These are phyloP conservation scores for Erysiphe pisi DNA, from an alignment of 2,329 filamentous ascomycete species.

Conservation along the genomic window DNA sequence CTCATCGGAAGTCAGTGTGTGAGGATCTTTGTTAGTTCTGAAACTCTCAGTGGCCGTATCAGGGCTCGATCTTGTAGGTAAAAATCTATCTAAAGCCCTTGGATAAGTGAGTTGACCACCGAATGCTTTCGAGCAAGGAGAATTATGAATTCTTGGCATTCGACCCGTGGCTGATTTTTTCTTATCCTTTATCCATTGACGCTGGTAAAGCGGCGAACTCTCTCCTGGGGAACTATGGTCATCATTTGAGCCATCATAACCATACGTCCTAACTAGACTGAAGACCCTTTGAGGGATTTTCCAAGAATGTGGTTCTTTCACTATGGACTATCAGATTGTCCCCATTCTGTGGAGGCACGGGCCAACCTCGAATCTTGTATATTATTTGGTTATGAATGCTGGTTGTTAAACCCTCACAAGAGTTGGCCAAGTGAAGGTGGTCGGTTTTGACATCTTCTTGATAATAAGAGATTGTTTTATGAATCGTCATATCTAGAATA, in stretches of 20 bases:
- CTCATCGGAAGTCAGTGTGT: constrained; percentile 42
- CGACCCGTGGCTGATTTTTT: not conserved
- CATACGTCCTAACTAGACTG: not conserved
- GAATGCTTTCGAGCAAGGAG: constrained; percentile 30
- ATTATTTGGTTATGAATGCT: not conserved
- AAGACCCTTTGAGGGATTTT: not conserved
- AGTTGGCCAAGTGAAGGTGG: not conserved
- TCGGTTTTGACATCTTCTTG: not conserved
- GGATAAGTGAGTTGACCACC: constrained; percentile 31
- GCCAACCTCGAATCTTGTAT: not conserved
- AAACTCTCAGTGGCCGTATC: constrained; percentile 42
- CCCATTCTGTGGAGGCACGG: not conserved
- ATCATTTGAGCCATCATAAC: constrained; percentile 31
- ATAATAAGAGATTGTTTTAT: constrained; percentile 13
- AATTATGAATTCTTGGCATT: constrained; percentile 31
- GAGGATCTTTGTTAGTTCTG: constrained; percentile 43
- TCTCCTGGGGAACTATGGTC: constrained; percentile 16
- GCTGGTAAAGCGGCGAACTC: not conserved
- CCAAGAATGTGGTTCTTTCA: constrained; percentile 7
- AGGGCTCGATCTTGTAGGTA: constrained; percentile 42
- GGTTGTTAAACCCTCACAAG: not conserved
- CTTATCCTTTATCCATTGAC: not conserved
- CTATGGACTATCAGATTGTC: constrained; percentile 19
- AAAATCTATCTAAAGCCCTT: constrained; percentile 47
- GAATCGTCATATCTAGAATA: constrained; percentile 9